Conservation (phyloP, 2,329 filamentous ascomycete genomes). For the Lachnellula cervina region DNA sequence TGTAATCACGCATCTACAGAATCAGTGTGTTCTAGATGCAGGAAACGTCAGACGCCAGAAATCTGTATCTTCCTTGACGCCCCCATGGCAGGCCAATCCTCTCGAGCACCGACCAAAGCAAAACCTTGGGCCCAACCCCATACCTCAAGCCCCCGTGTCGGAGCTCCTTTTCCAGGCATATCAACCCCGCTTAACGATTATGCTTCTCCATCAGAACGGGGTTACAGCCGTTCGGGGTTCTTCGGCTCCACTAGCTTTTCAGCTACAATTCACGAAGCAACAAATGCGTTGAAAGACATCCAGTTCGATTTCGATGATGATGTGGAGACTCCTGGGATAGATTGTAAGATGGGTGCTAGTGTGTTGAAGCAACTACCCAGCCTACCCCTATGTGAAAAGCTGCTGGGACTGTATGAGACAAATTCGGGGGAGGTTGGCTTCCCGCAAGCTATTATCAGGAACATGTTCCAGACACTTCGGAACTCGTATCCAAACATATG, state of each 20-base stretch:
- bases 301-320: slow-evolving; percentile 5
- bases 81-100: slow-evolving; percentile 11
- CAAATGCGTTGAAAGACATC: not conserved
- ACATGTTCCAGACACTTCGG: slow-evolving; percentile 7
- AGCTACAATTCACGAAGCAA: slow-evolving; percentile 7
- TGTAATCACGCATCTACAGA: slow-evolving; percentile 9
- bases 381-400: not conserved
- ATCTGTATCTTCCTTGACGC: slow-evolving; percentile 13
- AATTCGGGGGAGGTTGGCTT: slow-evolving; percentile 10
- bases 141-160: not conserved
- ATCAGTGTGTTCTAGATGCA: slow-evolving; percentile 9
- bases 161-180: not conserved
- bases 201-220: not conserved
- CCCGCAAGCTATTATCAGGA: not conserved
- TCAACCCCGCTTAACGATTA: not conserved
- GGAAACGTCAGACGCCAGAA: slow-evolving; percentile 8
- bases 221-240: slow-evolving; percentile 4
- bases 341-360: slow-evolving; percentile 5
- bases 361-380: slow-evolving; percentile 8
- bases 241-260: slow-evolving; percentile 12
- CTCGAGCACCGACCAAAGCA: not conserved
- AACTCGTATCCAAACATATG: not conserved
- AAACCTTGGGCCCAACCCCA: not conserved
- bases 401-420: slow-evolving; percentile 1
- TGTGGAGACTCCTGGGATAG: not conserved